Evolutionary conservation across 2,329 filamentous ascomycete species (phyloP).

Genomic region (Karstenula rhodostoma): DNA sequence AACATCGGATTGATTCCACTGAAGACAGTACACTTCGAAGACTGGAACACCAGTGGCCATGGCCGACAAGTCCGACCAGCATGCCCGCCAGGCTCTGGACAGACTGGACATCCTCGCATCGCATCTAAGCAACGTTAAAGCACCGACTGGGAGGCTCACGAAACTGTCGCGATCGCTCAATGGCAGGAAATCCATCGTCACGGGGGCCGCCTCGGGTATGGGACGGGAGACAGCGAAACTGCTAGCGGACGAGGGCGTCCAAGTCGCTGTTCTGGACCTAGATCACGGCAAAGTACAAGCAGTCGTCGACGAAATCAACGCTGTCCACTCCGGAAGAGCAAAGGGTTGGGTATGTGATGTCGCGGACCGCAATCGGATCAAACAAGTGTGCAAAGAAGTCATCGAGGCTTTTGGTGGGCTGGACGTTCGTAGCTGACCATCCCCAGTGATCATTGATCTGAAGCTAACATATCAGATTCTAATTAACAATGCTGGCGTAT

Average conservation of each 20-base stretch:
- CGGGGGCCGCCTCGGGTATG: background rate
- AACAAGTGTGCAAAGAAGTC: background rate
- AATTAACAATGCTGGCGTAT: background rate
- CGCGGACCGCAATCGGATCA: background rate
- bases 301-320: background rate
- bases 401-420: background rate
- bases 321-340: background rate
- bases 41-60: background rate
- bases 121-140: background rate
- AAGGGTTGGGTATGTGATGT: background rate
- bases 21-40: background rate
- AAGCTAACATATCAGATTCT: background rate
- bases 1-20: background rate
- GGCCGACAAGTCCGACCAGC: background rate
- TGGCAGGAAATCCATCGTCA: background rate
- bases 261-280: background rate
- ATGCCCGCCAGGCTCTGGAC: background rate
- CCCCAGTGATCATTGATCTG: background rate
- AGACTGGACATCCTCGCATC: background rate
- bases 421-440: background rate
- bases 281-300: background rate
- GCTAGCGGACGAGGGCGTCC: background rate
- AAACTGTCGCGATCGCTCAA: background rate
- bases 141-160: background rate
- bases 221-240: background rate